Base-by-base conservation (phyloP, 495 filamentous ascomycete genomes). In the Trichoderma asperelloides region DNA sequence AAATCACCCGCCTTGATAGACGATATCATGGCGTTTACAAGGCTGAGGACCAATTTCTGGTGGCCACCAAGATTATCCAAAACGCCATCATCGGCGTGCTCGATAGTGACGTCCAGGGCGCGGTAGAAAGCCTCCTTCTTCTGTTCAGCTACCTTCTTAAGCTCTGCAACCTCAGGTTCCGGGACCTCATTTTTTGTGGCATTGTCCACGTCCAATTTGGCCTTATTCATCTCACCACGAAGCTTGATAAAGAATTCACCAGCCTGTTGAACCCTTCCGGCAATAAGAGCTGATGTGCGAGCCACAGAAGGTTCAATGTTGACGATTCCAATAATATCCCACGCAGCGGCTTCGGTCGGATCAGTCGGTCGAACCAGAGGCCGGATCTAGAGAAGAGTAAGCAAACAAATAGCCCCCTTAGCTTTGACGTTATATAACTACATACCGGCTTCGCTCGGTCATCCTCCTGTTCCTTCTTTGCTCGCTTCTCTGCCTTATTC, bases 1-100 rank as follows among this genome's bases (percentile, higher is more conserved):
- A 83, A 85, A 69, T 93, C 90, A 28, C 84, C 80, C 7, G 84
- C 80, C 69, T 87, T 86, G 67, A 88, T 84, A 6, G 89, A 85
- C 69, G 90, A 85, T 28, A 85, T 79, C 41, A 96, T 74, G 71
- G 79, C 87, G 80, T 80, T 89, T 78, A 68, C 86, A 78, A 82
- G 85, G 66, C 76, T 84, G 80, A 79, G 72, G 62, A 79, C 72
- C 65, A 83, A 67, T 67, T 76, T 78, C 27, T 72, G 70, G 47
- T 78, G 77, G 64, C 70, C 69, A 37, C 77, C 78, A 65, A 82
- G 68, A 43, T 87, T 85, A 70, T 87, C 82, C 67, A 93, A 73
- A 65, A 91, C 86, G 30, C 82, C 80, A 27, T 81, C 81, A 71
- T 92, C 88, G 18, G 87, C 89, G 71, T 82, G 80, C 33, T 85